Evolutionary conservation across 208 protist species (phyloP), one percentile per base, ranked within the genome.

Genomic region (Crithidia mellificae): DNA sequence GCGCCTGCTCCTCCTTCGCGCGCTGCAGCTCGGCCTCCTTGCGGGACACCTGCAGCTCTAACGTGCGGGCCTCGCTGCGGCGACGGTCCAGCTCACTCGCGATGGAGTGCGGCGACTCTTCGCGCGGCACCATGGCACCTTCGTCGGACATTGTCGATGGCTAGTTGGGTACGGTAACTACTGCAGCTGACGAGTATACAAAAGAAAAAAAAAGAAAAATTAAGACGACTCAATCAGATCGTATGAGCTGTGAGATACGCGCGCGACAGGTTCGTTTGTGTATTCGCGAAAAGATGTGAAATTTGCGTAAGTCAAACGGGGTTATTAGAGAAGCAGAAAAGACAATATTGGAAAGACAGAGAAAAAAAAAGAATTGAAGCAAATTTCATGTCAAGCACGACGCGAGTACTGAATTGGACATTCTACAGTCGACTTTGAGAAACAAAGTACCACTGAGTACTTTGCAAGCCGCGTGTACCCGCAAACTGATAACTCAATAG

Each of bases 1-100:
- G 73, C 27, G 68, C 61, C 72, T 90, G 85, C 72, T 95, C 90
- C 64, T 95, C 90, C 68, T 77, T 80, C 19, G 84, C 85, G 51
- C 84, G 86, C 32, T 82, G 83, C 19, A 95, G 81, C 55, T 95
- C 85, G 22, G 82, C 87, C 63, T 88, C 85, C 69, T 88, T 91
- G 17, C 83, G 75, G 1, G 77, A 63, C 12, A 93, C 67, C 50
- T 90, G 78, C 17, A 93, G 43, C 66, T 95, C 85, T 25, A 95
- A 56, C 34, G 46, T 72, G 11, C 89, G 85, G 29, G 74, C 84
- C 41, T 92, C 74, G 27, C 76, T 84, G 6, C 78, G 74, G 15
- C 79, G 68, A 7, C 78, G 80, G 63, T 89, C 84, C 49, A 91
- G 56, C 59, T 85, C 77, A 32, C 77, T 74, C 19, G 63, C 56